Conservation (phyloP, 2,329 filamentous ascomycete species). For the Nakataea oryzae region DNA sequence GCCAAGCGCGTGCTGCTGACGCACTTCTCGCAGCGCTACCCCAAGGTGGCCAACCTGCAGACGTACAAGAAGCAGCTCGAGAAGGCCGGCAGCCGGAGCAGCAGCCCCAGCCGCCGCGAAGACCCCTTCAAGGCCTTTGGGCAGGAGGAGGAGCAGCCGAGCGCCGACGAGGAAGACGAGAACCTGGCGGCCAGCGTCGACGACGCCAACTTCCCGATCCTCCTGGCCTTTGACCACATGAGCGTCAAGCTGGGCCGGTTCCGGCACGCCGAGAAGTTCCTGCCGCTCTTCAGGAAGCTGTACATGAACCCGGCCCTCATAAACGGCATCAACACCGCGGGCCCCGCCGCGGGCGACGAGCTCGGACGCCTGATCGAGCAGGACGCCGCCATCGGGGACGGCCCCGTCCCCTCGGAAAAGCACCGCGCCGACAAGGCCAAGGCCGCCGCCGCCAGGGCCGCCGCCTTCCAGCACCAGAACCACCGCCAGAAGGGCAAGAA, state of each 20-base stretch:
- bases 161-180: conserved; percentile 18
- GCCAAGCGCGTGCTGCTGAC: conserved; percentile 76
- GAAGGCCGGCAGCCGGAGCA: not conserved
- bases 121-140: not conserved
- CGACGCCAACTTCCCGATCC: conserved; percentile 46
- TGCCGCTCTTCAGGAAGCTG: conserved; percentile 14
- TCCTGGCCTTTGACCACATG: conserved; percentile 76
- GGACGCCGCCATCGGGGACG: not conserved
- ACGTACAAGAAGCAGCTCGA: not conserved
- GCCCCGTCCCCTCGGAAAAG: not conserved
- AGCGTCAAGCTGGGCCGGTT: conserved; percentile 61
- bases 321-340: not conserved
- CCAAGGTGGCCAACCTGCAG: conserved; percentile 48
- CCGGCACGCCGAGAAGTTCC: conserved; percentile 37
- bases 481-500: not conserved
- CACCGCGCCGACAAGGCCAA: not conserved
- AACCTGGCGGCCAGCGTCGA: conserved; percentile 16
- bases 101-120: not conserved
- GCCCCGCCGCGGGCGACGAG: not conserved
- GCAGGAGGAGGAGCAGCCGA: conserved; percentile 6
- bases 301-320: conserved; percentile 6
- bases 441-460: no score
- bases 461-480: not conserved
- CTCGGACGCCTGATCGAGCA: not conserved
- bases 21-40: conserved; percentile 92